These are phyloP conservation scores for Talaromyces liani DNA, from an alignment of 495 filamentous ascomycete species.

Conservation along the genomic window DNA sequence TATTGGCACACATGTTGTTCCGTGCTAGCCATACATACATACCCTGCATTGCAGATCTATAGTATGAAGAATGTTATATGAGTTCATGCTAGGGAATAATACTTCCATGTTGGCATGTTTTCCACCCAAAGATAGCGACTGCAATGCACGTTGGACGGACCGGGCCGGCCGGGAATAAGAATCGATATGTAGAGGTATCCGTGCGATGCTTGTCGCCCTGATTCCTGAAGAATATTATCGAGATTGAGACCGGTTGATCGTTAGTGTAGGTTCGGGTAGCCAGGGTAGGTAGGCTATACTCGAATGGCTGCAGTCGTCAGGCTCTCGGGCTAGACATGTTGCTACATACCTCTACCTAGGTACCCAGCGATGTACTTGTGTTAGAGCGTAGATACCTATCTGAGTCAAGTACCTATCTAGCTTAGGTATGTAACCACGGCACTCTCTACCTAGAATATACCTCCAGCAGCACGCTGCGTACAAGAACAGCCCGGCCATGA, in stretches of 20 bases:
- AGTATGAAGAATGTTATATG: not conserved
- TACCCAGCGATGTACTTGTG: not conserved
- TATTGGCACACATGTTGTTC: not conserved
- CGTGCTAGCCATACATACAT: not conserved
- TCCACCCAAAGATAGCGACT: not conserved
- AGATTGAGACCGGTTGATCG: not conserved
- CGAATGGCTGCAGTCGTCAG: not conserved
- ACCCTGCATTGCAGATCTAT: not conserved
- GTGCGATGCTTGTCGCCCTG: not conserved
- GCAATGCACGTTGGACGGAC: not conserved
- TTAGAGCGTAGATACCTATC: not conserved
- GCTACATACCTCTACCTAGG: not conserved
- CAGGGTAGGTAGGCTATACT: not conserved
- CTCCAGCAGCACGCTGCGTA: no score
- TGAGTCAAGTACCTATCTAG: not conserved
- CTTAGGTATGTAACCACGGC: not conserved
- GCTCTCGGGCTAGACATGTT: not conserved
- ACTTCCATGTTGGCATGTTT: not conserved
- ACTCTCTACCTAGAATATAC: not conserved
- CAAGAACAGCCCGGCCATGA: not conserved
- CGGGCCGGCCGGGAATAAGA: slow-evolving; percentile 1
- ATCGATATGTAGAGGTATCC: not conserved
- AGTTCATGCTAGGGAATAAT: not conserved
- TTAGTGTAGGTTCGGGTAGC: not conserved
- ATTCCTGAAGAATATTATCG: not conserved